Conservation (phyloP, 192 early-diverging fungal genomes). For the Backusella psychrophila region DNA sequence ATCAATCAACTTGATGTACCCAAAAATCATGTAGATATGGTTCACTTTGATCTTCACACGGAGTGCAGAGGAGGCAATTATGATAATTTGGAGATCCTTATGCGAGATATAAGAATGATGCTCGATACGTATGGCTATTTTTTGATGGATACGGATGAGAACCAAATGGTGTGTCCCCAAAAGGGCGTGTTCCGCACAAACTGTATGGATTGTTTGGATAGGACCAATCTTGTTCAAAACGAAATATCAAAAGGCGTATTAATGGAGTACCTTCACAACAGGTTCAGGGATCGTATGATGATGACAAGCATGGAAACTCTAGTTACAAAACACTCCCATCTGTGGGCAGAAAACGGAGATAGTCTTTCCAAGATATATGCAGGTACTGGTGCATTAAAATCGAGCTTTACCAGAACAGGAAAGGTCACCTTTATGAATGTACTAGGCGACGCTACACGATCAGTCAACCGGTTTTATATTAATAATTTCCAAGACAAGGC, state of each 20-base stretch:
- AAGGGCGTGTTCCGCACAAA: conserved; percentile 90
- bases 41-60: conserved; percentile 82
- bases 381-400: conserved; percentile 95
- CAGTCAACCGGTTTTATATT: conserved; percentile 90
- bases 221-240: conserved; percentile 98
- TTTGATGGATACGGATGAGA: conserved; percentile 58
- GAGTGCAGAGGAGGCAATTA: conserved; percentile 79
- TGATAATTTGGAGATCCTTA: conserved; percentile 62
- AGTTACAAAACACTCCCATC: conserved; percentile 51
- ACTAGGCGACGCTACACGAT: conserved; percentile 90
- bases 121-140: conserved; percentile 71
- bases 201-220: conserved; percentile 99
- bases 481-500: conserved; percentile 95
- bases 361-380: conserved; percentile 90
- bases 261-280: conserved; percentile 40
- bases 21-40: conserved; percentile 55
- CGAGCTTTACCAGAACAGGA: conserved; percentile 84
- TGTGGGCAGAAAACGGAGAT: conserved; percentile 92
- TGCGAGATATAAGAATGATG: conserved; percentile 46
- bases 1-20: conserved; percentile 42
- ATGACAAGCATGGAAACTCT: conserved; percentile 24
- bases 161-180: conserved; percentile 64
- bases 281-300: conserved; percentile 18
- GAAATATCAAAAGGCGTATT: conserved; percentile 60
- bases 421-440: conserved; percentile 83